Evolutionary conservation across 306 rosid genomes (phyloP), one percentile per base, ranked within the genome.

Genomic region (Rosa rugosa): DNA sequence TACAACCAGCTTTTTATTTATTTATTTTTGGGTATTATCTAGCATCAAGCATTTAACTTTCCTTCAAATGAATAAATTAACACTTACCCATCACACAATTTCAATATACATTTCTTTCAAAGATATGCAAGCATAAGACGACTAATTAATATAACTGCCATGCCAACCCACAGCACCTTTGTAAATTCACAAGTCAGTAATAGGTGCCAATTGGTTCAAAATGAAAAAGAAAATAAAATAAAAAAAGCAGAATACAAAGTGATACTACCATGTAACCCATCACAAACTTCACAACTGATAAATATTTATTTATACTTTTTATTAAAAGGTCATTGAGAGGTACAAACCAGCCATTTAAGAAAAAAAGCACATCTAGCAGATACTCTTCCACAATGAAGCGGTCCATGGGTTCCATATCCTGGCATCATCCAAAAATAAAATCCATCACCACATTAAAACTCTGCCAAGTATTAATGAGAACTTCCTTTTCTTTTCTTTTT

Each of bases 281-380:
- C n/a, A 25, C 4, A 74, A 79, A 68, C 69, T 40, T 25, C 16
- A 49, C 45, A 54, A 46, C 73, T 6, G 57, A 40, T 34, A 57
- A 41, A 41, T 56, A 54, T 18, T 10, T 31, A 67, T 23, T 6
- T 9, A 38, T 14, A 20, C 70, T 16, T 74, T 34, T 9, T 73
- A 54, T 23, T 27, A 66, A 76, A 31, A 76, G 66, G 63, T 71
- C 57, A 50, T 12, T 71, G 69, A 72, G 50, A 71, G 81, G 65
- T 56, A 90, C 98, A 80, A 91, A 96, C 99, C 99, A 80, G 91
- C 99, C 99, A 91, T 93, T 96, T 84, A 96, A 90, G 93, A 85
- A 96, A 77, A 86, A 88, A 79, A 96, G 99, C 88, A 96, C 97
- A 73, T 96, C 99, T 14, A 96, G 88, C 63, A 96, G 93, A 89